These are phyloP conservation scores for Rhizopogon salebrosus DNA, from an alignment of 768 basidiomycete species.

Conservation along the genomic window DNA sequence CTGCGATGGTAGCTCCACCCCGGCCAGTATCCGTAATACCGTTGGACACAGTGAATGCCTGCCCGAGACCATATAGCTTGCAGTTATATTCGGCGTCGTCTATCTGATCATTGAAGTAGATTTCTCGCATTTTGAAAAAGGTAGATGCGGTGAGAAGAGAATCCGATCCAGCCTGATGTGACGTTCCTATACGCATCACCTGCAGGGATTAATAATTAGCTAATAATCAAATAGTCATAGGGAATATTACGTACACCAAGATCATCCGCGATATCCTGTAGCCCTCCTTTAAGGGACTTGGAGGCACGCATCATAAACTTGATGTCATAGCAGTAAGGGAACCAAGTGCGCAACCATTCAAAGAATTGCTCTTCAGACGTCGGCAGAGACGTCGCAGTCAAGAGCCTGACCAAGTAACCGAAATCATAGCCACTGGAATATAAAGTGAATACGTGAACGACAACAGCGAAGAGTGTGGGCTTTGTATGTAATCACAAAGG, in stretches of 20 bases:
- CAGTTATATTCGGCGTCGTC: conserved; percentile 81
- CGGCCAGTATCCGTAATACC: conserved; percentile 61
- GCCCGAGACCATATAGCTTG: conserved; percentile 79
- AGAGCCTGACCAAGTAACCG: conserved; percentile 94
- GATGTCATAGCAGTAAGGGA: conserved; percentile 95
- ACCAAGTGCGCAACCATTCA: conserved; percentile 83
- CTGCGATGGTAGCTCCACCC: conserved; percentile 77
- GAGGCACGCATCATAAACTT: conserved; percentile 91
- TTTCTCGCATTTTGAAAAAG: conserved; percentile 93
- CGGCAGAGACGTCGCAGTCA: conserved; percentile 82
- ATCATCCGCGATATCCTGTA: conserved; percentile 95
- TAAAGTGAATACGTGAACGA: not conserved
- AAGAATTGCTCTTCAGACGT: conserved; percentile 89
- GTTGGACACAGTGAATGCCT: conserved; percentile 66
- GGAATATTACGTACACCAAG: conserved; percentile 65
- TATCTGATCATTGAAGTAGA: conserved; percentile 87
- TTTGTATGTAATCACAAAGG: not conserved
- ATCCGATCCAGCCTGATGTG: conserved; percentile 97
- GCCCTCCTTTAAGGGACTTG: conserved; percentile 76
- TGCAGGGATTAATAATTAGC: conserved; percentile 24
- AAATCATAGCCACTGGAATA: conserved; percentile 90
- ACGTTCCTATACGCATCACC: conserved; percentile 85
- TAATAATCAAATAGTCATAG: not conserved
- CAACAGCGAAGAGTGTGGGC: not conserved
- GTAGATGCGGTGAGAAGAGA: conserved; percentile 88